These are phyloP conservation scores for Citrus glauca DNA, from an alignment of 345 rosid species.

Conservation along the genomic window DNA sequence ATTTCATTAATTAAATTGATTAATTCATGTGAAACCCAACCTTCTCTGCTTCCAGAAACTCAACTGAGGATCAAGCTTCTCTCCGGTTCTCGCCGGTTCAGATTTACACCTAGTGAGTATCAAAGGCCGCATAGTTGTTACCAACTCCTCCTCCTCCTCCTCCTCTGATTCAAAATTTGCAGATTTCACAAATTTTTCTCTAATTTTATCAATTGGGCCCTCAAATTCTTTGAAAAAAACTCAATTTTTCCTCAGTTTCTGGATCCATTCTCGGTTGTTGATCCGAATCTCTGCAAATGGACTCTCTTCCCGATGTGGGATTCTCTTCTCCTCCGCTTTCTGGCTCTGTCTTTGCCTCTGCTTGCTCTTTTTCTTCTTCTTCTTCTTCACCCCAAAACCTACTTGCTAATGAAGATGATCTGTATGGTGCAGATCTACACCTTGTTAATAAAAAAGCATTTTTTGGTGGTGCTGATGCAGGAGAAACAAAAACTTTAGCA, in stretches of 20 bases:
- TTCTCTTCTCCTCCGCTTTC: slow-evolving; percentile 23
- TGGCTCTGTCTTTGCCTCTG: slow-evolving; percentile 17
- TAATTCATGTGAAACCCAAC: slow-evolving; percentile 57
- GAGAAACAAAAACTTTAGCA: slow-evolving; percentile 30
- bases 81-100: slow-evolving; percentile 73
- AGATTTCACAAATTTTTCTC: slow-evolving; percentile 18
- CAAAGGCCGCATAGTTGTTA: slow-evolving; percentile 20
- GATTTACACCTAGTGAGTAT: slow-evolving; percentile 78
- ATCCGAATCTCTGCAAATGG: slow-evolving; percentile 23
- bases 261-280: slow-evolving; percentile 21
- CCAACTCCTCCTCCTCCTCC: background rate
- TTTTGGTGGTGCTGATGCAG: slow-evolving; percentile 55
- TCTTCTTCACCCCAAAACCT: slow-evolving; percentile 78
- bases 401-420: slow-evolving; percentile 74
- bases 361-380: slow-evolving; percentile 27
- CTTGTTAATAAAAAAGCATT: slow-evolving; percentile 67
- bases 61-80: slow-evolving; percentile 46
- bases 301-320: slow-evolving; percentile 26
- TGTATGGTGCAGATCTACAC: slow-evolving; percentile 84
- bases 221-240: slow-evolving; percentile 22
- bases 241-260: slow-evolving; percentile 22
- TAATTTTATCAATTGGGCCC: slow-evolving; percentile 16
- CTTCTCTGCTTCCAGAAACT: slow-evolving; percentile 49
- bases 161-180: slow-evolving; percentile 22
- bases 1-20: background rate